Conservation (phyloP, 345 rosid genomes). For the Dovyalis caffra region DNA sequence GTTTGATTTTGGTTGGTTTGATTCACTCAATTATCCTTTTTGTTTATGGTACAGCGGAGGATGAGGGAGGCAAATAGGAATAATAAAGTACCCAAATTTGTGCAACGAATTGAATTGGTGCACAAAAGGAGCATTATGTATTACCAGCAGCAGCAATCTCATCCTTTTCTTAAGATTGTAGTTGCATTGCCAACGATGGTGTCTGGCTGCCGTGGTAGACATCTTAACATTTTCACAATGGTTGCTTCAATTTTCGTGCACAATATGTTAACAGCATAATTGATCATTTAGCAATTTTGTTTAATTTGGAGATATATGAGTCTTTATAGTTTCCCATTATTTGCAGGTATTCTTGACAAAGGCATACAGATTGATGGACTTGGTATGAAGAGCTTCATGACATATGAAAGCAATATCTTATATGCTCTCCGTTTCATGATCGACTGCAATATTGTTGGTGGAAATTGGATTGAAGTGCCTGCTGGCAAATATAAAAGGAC, state of each 20-base stretch:
- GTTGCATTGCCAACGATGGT: conserved; percentile 96
- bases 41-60: conserved; percentile 49
- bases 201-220: conserved; percentile 78
- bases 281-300: background rate
- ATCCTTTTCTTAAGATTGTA: conserved; percentile 81
- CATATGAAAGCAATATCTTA: conserved; percentile 92
- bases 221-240: background rate
- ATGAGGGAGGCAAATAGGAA: conserved; percentile 76
- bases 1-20: background rate
- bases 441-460: conserved; percentile 83
- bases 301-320: background rate
- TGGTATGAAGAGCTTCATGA: conserved; percentile 87
- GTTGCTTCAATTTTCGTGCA: background rate
- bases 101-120: conserved; percentile 65
- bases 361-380: conserved; percentile 94
- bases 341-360: conserved; percentile 86
- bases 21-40: conserved; percentile 4
- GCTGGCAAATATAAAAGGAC: conserved; percentile 75
- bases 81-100: conserved; percentile 55
- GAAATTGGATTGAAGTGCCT: conserved; percentile 97
- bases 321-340: background rate
- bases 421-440: conserved; percentile 97
- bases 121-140: conserved; percentile 86
- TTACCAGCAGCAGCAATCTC: conserved; percentile 79
- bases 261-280: background rate